Evolutionary conservation across 148 eudicot genomes (phyloP).

Genomic region (Linanthus parryae): DNA sequence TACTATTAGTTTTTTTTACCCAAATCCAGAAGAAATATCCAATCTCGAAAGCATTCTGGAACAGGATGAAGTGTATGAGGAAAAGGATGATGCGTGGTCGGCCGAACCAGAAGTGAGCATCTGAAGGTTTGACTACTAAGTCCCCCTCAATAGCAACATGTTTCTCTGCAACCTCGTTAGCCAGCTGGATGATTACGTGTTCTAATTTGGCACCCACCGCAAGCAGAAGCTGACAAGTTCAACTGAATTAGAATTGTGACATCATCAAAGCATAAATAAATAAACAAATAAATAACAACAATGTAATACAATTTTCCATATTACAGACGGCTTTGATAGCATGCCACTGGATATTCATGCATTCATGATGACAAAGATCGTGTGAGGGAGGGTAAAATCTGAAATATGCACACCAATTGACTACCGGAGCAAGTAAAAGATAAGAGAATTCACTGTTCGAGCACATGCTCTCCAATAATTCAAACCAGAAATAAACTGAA

Average conservation of each 20-base stretch:
- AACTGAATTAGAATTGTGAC: neutral
- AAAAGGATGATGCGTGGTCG: conserved; percentile 50
- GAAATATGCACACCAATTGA: too few relatives aligned
- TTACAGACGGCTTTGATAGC: too few relatives aligned
- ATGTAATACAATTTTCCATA: too few relatives aligned
- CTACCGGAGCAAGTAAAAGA: too few relatives aligned
- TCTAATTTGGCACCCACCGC: conserved; percentile 80
- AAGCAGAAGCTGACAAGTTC: conserved; percentile 51
- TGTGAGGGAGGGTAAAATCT: too few relatives aligned
- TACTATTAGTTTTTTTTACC: too few relatives aligned
- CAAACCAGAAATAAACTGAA: too few relatives aligned
- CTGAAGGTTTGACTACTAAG: conserved; percentile 58
- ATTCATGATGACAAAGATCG: too few relatives aligned
- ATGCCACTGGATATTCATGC: too few relatives aligned
- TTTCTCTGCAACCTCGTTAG: conserved; percentile 61
- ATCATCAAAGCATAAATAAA: neutral
- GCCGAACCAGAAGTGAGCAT: conserved; percentile 63
- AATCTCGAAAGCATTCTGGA: conserved; percentile 74
- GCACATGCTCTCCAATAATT: neutral
- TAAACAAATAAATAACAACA: neutral
- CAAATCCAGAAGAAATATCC: conserved; percentile 77
- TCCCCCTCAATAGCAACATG: conserved; percentile 53
- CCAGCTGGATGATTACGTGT: conserved; percentile 61
- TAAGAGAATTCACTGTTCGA: too few relatives aligned
- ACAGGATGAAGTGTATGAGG: conserved; percentile 64